Conservation (phyloP, 208 protist species). For the Phytomonas sp. region DNA sequence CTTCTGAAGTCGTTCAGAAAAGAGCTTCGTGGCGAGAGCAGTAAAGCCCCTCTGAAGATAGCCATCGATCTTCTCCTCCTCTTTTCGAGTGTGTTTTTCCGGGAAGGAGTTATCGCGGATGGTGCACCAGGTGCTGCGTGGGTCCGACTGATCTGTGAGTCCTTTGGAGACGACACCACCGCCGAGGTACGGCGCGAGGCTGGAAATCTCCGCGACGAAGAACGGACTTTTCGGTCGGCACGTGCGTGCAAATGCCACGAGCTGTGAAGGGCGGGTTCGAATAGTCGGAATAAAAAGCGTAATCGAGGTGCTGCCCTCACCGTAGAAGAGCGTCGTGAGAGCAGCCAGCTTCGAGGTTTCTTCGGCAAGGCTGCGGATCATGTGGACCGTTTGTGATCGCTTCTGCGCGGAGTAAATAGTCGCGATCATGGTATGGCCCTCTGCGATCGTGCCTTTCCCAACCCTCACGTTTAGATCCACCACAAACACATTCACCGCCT, state of each 20-base stretch:
- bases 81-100: slow-evolving; percentile 38
- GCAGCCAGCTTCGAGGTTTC: slow-evolving; percentile 76
- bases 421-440: slow-evolving; percentile 88
- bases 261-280: slow-evolving; percentile 58
- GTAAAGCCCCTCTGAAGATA: slow-evolving; percentile 75
- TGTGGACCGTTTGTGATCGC: slow-evolving; percentile 70
- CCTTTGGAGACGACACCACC: slow-evolving; percentile 54
- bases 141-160: slow-evolving; percentile 48
- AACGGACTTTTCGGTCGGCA: slow-evolving; percentile 88
- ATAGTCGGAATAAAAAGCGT: slow-evolving; percentile 81
- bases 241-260: slow-evolving; percentile 81
- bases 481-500: slow-evolving; percentile 86
- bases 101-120: slow-evolving; percentile 73
- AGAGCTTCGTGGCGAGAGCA: slow-evolving; percentile 81
- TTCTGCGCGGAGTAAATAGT: slow-evolving; percentile 87
- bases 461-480: slow-evolving; percentile 85
- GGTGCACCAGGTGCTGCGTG: slow-evolving; percentile 56
- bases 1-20: slow-evolving; percentile 76
- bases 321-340: slow-evolving; percentile 80
- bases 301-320: slow-evolving; percentile 84
- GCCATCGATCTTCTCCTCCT: slow-evolving; percentile 64
- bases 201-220: slow-evolving; percentile 77
- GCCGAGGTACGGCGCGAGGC: slow-evolving; percentile 62
- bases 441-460: slow-evolving; percentile 77
- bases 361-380: slow-evolving; percentile 82